phyloP scores from a whole-genome alignment of 495 filamentous ascomycete species.

The Podospora didyma region DNA sequence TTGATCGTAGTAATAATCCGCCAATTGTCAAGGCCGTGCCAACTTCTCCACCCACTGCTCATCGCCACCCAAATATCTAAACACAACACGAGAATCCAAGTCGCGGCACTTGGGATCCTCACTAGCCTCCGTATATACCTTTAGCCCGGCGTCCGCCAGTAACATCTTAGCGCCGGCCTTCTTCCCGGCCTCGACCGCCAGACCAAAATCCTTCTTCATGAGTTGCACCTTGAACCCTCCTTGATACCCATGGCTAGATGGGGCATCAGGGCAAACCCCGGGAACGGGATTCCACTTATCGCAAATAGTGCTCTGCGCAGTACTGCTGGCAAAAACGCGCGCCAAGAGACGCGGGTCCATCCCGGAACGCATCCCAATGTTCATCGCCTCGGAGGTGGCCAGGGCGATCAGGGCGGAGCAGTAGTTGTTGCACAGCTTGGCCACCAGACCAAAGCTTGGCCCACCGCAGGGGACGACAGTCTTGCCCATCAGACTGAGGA shows the following conservation, averaged over 20 bases:
- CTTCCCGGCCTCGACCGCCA: not conserved
- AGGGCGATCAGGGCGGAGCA: constrained; percentile 2
- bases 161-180: not conserved
- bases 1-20: too few relatives aligned
- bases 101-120: not conserved
- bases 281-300: constrained; percentile 1
- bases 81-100: not conserved
- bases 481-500: constrained; percentile 1
- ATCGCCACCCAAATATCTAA: constrained; percentile 1
- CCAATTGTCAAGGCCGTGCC: not conserved
- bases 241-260: not conserved
- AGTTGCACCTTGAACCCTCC: constrained; percentile 1
- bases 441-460: not conserved
- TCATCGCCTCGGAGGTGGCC: constrained; percentile 1
- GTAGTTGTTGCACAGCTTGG: constrained; percentile 2
- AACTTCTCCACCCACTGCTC: not conserved
- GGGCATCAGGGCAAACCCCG: not conserved
- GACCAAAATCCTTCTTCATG: constrained; percentile 1
- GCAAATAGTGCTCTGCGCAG: not conserved
- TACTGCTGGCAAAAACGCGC: constrained; percentile 2
- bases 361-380: not conserved
- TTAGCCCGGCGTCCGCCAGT: not conserved
- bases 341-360: constrained; percentile 1
- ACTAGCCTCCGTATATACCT: not conserved
- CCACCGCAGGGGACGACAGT: not conserved